phyloP scores from a whole-genome alignment of 2,329 filamentous ascomycete species.

The Penicillium polonicum region DNA sequence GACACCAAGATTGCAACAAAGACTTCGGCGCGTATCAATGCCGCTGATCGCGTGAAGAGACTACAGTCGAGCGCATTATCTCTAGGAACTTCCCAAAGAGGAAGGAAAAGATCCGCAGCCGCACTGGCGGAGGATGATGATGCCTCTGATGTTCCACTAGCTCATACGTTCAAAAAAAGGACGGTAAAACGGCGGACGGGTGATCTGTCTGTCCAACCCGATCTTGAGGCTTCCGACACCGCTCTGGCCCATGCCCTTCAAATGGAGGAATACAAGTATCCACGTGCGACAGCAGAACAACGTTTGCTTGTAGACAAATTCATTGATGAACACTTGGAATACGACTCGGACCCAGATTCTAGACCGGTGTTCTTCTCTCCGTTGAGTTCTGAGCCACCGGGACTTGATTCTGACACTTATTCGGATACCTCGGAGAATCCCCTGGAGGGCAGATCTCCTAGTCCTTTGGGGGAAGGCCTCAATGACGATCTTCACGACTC shows the following conservation, averaged over 20 bases:
- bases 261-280: conserved; percentile 51
- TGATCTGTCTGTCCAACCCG: conserved; percentile 41
- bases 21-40: conserved; percentile 39
- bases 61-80: conserved; percentile 51
- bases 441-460: conserved; percentile 9
- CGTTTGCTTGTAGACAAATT: conserved; percentile 17
- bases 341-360: background rate
- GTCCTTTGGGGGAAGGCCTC: background rate
- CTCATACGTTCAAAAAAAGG: conserved; percentile 53
- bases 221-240: conserved; percentile 45
- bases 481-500: background rate
- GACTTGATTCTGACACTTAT: conserved; percentile 1
- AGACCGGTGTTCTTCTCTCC: background rate
- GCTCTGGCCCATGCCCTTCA: conserved; percentile 59
- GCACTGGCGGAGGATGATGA: conserved; percentile 37
- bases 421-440: conserved; percentile 18
- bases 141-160: conserved; percentile 53
- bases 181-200: conserved; percentile 46
- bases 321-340: conserved; percentile 19
- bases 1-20: conserved; percentile 31
- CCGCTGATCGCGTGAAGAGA: conserved; percentile 47
- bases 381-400: background rate
- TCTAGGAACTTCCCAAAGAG: conserved; percentile 36
- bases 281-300: conserved; percentile 40
- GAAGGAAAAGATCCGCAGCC: conserved; percentile 46